Evolutionary conservation across 805 yeast genomes (phyloP).

Genomic region (Kurtzmaniella cleridarum): DNA sequence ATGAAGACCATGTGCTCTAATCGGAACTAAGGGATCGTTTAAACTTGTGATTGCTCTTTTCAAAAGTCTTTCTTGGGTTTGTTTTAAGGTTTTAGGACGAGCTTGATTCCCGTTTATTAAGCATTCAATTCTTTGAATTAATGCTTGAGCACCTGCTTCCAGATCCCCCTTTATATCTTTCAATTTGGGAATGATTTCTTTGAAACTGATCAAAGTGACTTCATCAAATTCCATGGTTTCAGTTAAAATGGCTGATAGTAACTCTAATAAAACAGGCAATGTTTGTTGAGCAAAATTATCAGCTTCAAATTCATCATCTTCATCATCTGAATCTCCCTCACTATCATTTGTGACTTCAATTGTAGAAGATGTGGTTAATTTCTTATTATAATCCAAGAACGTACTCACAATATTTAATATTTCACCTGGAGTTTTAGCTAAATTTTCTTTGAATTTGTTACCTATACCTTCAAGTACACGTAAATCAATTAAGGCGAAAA

Average conservation of each 20-base stretch:
- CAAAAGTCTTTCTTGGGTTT: constrained; percentile 36
- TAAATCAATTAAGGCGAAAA: constrained; percentile 51
- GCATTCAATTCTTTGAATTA: constrained; percentile 23
- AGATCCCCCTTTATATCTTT: constrained; percentile 5
- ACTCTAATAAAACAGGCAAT: constrained; percentile 26
- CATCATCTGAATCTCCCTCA: constrained; percentile 24
- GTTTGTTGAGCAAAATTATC: constrained; percentile 12
- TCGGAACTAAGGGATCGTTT: constrained; percentile 75
- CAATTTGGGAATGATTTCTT: constrained; percentile 18
- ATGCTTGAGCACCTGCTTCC: constrained; percentile 16
- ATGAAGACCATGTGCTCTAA: constrained; percentile 80
- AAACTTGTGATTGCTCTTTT: constrained; percentile 61
- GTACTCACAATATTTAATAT: constrained; percentile 39
- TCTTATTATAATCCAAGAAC: constrained; percentile 4
- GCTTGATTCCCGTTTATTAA: constrained; percentile 22
- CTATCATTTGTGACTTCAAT: constrained; percentile 9
- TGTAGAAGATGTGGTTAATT: neutral
- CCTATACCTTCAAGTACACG: constrained; percentile 60
- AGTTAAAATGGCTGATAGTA: constrained; percentile 31
- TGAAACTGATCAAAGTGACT: constrained; percentile 22
- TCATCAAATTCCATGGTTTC: constrained; percentile 24
- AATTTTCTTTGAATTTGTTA: constrained; percentile 49
- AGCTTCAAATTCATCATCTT: constrained; percentile 19
- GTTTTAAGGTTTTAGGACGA: constrained; percentile 14
- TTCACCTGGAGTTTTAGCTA: constrained; percentile 53